Base-by-base conservation (phyloP, 352 stramenopile species). In the Phytophthora pinifolia region DNA sequence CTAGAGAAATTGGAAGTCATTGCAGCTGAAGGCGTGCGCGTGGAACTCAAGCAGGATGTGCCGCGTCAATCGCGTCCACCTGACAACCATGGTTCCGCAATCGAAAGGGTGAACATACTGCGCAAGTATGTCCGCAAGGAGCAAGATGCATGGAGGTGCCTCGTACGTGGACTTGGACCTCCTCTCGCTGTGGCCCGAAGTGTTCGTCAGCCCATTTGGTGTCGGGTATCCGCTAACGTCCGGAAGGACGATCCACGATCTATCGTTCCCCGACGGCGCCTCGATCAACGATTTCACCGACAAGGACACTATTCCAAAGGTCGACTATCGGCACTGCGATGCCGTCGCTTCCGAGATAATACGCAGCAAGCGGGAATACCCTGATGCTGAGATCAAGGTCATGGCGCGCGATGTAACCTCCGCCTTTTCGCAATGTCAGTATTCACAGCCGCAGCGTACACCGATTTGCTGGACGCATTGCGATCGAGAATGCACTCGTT, bases 261-360 rank as follows among this genome's bases (percentile, higher is more conserved):
- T 68, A 0, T 59, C 53, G 4, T 64, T 30, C 15, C 54, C 53
- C 0, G 22, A 39, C 17, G 31, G 46, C 14, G 4, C 20, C 4
- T 67, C 52, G 0, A 63, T 67, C 29, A 64, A 64, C 14, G 53
- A 59, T 13, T 35, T 2, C 35, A 64, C 47, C 1, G 39, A 64
- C n/a, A 15, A 62, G 15, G 25, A 22, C 42, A 56, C 18, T 18
- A 60, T 65, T 20, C 45, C 30, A n/a, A 52, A 47, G 12, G 43
- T 50, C 0, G 32, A 57, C 2, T 54, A 52, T 20, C n/a, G 3
- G 9, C 39, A 58, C 42, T 55, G 49, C 6, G 32, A 51, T 9
- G 51, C 38, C 2, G 36, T 59, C 1, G 30, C 48, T 0, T 36
- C 37, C 0, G 29, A 55, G 27, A 55, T 47, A 4, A 2, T 41